Evolutionary conservation across 805 yeast genomes (phyloP), one percentile per base, ranked within the genome.

Genomic region (Candida golubevii): DNA sequence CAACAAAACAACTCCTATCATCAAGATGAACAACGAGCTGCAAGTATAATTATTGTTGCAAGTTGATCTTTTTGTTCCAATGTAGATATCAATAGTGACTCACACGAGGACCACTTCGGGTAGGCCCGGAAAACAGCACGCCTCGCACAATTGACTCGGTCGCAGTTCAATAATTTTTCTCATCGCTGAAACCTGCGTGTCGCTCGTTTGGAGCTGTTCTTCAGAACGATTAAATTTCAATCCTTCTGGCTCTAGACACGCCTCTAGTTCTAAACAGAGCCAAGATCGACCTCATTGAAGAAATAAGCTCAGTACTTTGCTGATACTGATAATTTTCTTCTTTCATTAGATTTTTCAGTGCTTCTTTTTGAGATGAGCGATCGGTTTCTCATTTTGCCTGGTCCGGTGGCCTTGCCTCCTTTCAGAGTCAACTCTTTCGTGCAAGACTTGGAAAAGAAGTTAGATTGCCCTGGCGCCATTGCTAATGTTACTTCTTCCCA

Each of bases 391-490:
- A 57, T 69, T 49, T 73, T 88, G 53, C 84, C 96, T 37, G 99
- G 99, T 46, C 95, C 97, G 39, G 78, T 77, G 60, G 97, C 97
- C 50, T 74, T 89, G 61, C 90, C 98, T 41, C 78, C 78, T 40
- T 91, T 91, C 67, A 80, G 98, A 69, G 82, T 89, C 53, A 77
- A 81, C 49, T 84, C 77, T 54, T 72, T 90, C 68, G 72, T 80
- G 53, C 72, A 79, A 52, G 88, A 83, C 58, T 79, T 91, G 67
- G 84, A 86, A 68, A 77, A 78, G 50, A 77, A 82, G 51, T 83
- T 85, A 51, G 80, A 80, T 59, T 73, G 80, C 32, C 39, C 57
- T 8, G 75, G 84, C 8, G 82, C 82, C 41, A 83, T 89, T 43
- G 76, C 77, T 36, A 80, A 80, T 35, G 80, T 93, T 48, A 79